Conservation (phyloP, 345 rosid genomes). For the Eucalyptus guilfoylei region DNA sequence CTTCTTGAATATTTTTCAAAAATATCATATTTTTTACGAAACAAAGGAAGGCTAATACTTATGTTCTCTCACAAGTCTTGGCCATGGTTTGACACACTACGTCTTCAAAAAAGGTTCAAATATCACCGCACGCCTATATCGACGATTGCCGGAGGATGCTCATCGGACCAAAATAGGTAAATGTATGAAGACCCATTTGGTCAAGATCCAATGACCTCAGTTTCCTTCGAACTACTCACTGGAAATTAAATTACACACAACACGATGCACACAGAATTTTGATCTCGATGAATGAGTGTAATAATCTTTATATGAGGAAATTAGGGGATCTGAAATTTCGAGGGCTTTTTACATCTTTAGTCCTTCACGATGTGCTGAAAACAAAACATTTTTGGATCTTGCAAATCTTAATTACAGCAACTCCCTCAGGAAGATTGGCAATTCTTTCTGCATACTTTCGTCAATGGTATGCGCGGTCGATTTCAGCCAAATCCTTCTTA, state of each 20-base stretch:
- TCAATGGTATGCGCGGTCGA: slow-evolving; percentile 42
- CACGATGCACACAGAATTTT: not conserved
- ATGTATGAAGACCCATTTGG: not conserved
- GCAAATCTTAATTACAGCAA: slow-evolving; percentile 80
- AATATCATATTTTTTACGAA: not conserved
- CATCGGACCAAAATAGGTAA: not conserved
- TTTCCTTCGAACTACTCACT: not conserved
- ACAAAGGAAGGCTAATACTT: not conserved
- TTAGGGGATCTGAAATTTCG: not conserved
- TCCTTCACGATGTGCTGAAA: not conserved
- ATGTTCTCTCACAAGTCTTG: not conserved
- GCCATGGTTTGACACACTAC: not conserved
- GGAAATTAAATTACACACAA: not conserved
- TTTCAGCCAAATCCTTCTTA: slow-evolving; percentile 82
- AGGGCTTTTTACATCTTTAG: not conserved
- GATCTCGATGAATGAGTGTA: slow-evolving; percentile 9
- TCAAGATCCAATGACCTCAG: not conserved
- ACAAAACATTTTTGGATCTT: not conserved
- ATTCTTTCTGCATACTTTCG: slow-evolving; percentile 73
- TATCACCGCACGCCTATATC: not conserved
- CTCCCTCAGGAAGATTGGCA: slow-evolving; percentile 80
- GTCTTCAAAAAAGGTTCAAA: not conserved
- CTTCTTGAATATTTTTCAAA: too few species aligned
- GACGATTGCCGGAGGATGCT: not conserved
- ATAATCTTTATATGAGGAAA: not conserved